These are phyloP conservation scores for Pseudocercospora macadamiae DNA, from an alignment of 2,329 filamentous ascomycete species.

Conservation along the genomic window DNA sequence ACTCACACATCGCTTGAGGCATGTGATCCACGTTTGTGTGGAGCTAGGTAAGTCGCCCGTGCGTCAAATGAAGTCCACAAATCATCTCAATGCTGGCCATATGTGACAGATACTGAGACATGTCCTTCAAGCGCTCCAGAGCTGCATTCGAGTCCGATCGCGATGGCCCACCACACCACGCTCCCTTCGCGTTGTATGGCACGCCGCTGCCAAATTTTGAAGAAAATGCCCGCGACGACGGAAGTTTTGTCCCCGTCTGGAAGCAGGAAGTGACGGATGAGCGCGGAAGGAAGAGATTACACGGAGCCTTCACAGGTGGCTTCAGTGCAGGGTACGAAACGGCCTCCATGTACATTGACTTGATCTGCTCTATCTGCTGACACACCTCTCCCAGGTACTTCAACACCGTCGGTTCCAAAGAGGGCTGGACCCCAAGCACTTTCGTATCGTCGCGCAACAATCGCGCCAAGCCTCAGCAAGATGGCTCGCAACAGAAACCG, in stretches of 20 bases:
- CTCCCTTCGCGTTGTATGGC: constrained; percentile 78
- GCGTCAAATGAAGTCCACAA: constrained; percentile 1
- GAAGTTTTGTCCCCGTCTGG: constrained; percentile 92
- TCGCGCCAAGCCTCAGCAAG: constrained; percentile 68
- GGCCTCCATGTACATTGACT: not conserved
- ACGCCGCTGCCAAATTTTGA: constrained; percentile 81
- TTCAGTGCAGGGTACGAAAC: constrained; percentile 85
- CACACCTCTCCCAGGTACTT: constrained; percentile 69
- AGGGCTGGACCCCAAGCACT: constrained; percentile 91
- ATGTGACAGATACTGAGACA: constrained; percentile 44
- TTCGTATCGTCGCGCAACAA: constrained; percentile 89
- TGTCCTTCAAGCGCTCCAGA: constrained; percentile 80
- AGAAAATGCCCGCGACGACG: constrained; percentile 78
- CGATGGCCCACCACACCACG: constrained; percentile 54
- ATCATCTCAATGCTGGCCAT: constrained; percentile 35
- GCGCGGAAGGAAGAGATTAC: constrained; percentile 82
- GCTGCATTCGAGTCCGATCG: constrained; percentile 76
- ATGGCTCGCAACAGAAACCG: constrained; percentile 61
- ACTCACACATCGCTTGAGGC: constrained; percentile 2
- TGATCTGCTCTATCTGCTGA: not conserved
- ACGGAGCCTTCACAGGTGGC: constrained; percentile 95
- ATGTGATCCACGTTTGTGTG: constrained; percentile 10
- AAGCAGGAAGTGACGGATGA: constrained; percentile 98
- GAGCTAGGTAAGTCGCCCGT: constrained; percentile 22
- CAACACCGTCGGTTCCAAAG: constrained; percentile 97